phyloP scores from a whole-genome alignment of 2,329 filamentous ascomycete species.

The Dothidotthia symphoricarpi region DNA sequence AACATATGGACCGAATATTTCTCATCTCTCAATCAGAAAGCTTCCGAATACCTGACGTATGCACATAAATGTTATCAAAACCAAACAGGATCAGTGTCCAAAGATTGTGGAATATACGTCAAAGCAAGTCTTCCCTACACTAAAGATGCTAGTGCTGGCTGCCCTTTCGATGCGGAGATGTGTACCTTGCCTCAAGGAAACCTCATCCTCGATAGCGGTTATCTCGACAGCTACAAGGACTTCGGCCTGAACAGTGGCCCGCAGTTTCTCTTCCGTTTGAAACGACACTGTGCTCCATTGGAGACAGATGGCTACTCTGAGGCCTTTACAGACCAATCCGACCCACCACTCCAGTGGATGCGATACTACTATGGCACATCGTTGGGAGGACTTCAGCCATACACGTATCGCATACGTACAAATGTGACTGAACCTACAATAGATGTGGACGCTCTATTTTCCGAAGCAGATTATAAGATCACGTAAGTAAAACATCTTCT shows the following conservation, averaged over 20 bases:
- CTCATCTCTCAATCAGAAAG: background rate
- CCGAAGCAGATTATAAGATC: background rate
- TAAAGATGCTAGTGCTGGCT: background rate
- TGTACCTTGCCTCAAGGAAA: conserved; percentile 9
- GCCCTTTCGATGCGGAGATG: conserved; percentile 2
- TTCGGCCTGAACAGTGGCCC: conserved; percentile 18
- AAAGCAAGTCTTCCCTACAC: background rate
- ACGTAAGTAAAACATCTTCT: background rate
- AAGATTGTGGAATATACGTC: background rate
- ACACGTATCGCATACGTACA: background rate
- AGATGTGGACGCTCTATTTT: no score
- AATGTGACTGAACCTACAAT: background rate
- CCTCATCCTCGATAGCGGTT: conserved; percentile 15
- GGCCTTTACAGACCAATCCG: background rate
- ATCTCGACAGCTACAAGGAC: conserved; percentile 13
- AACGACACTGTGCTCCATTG: background rate
- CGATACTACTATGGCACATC: background rate
- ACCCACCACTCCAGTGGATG: background rate
- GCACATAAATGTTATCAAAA: conserved; percentile 9
- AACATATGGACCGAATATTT: background rate
- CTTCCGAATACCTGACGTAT: conserved; percentile 3
- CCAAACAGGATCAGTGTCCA: background rate
- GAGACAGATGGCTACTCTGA: background rate
- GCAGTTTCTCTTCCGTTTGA: background rate
- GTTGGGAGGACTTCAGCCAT: background rate